phyloP scores from a whole-genome alignment of 805 yeast genomes.

The Schwanniomyces yamadae region DNA sequence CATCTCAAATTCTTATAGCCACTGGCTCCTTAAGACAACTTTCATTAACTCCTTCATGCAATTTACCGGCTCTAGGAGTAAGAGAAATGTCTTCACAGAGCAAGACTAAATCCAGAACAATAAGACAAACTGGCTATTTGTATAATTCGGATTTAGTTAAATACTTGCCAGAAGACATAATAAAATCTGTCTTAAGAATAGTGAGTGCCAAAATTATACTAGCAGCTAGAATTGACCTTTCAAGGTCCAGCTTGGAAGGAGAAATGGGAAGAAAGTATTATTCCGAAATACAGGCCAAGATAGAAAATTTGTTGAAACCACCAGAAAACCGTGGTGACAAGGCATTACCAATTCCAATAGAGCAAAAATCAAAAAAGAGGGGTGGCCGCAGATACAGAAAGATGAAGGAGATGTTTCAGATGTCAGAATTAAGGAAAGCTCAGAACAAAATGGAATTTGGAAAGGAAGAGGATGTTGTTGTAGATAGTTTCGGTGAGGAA shows the following conservation, averaged over 20 bases:
- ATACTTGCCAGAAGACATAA: conserved; percentile 53
- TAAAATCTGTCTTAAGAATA: conserved; percentile 73
- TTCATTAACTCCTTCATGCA: conserved; percentile 76
- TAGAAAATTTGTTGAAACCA: conserved; percentile 73
- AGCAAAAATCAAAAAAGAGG: conserved; percentile 73
- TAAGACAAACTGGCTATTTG: conserved; percentile 67
- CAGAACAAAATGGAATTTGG: conserved; percentile 88
- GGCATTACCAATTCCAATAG: conserved; percentile 74
- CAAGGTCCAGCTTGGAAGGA: conserved; percentile 45
- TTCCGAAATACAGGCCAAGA: conserved; percentile 57
- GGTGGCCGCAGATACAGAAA: conserved; percentile 84
- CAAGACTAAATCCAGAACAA: conserved; percentile 33
- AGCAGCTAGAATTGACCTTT: conserved; percentile 79
- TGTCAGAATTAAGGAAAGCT: conserved; percentile 78
- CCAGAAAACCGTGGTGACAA: conserved; percentile 63
- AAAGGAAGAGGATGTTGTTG: conserved; percentile 58
- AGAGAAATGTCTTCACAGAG: conserved; percentile 34
- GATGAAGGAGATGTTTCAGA: conserved; percentile 73
- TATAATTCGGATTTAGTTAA: conserved; percentile 61
- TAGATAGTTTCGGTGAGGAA: conserved; percentile 75
- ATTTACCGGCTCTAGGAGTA: conserved; percentile 74
- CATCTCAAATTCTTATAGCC: conserved; percentile 69
- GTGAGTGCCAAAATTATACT: conserved; percentile 75
- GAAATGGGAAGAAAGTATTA: conserved; percentile 57
- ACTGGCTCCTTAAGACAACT: conserved; percentile 69